Evolutionary conservation across 2,329 filamentous ascomycete species (phyloP).

Genomic region (Botrytis cinerea): DNA sequence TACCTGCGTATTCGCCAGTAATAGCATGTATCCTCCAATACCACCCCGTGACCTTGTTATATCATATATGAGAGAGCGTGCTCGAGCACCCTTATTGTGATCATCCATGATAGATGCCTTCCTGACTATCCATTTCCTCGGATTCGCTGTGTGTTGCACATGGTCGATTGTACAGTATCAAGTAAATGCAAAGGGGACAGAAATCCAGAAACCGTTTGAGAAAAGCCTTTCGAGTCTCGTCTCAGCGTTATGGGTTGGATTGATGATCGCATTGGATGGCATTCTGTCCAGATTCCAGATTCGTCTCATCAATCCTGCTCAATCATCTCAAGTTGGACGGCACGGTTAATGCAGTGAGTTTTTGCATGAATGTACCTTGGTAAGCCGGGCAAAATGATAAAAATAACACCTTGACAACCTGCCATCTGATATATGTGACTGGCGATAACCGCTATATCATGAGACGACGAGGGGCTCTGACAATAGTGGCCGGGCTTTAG

Average conservation of each 20-base stretch:
- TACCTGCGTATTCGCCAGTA: neutral
- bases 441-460: conserved; percentile 2
- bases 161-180: neutral
- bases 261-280: neutral
- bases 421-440: conserved; percentile 1
- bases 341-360: neutral
- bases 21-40: neutral
- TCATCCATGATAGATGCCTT: neutral
- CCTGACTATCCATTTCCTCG: neutral
- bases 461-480: neutral
- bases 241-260: neutral
- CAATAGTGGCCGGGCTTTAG: neutral
- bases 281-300: neutral
- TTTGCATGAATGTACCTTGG: neutral
- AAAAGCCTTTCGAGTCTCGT: neutral
- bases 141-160: neutral
- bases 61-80: no score
- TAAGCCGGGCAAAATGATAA: neutral
- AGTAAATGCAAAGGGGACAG: neutral
- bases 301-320: conserved; percentile 7
- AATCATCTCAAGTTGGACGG: neutral
- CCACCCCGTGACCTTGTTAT: no score
- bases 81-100: no score
- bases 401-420: conserved; percentile 1
- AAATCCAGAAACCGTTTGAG: neutral